Base-by-base conservation (phyloP, 2,329 filamentous ascomycete genomes). In the Fusarium succisae region DNA sequence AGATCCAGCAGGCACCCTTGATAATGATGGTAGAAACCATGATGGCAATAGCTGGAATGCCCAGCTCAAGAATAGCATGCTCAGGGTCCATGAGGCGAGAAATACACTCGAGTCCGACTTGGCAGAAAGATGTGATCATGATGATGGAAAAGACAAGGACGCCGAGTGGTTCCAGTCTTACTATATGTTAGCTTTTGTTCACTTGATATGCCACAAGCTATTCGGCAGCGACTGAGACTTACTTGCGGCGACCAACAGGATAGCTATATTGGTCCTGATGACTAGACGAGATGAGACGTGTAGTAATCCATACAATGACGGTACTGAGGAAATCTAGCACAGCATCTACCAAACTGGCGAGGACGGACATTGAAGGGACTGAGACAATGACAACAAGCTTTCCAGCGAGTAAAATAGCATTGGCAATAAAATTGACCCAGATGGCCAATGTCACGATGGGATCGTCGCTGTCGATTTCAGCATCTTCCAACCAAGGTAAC, bases 361-460 rank as follows among this genome's bases (percentile, higher is more conserved):
- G 86, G 18, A 96, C 93, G 9, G 93, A 95, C 80, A 96, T 91
- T 51, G 93, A 96, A 26, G 91, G 93, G 1, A 95, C 94, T 58
- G 94, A 89, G 39, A 94, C 80, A 45, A 95, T 91, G 58, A 96
- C 94, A 44, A 89, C 88, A 57, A 95, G 89, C 81, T 98, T 97
- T 69, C 94, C 90, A 12, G 88, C 88, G 7, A 97, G 87, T 5
- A 97, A 87, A 48, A 94, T 84, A 6, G 90, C 86, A 80, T 98
- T 98, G 66, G 94, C 95, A 28, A 89, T 83, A 55, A 97, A 89
- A 80, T 97, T 98, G 81, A 97, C 84, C 81, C 95, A 96, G 78
- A 98, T 96, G 47, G 96, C 95, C 26, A 96, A 79, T n/a, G 91
- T 92, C 55, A 98, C 94, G 55, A 97, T 90, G 22, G 89, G 90